A percentile compares a stretch with the other conserved stretches of the same genome.
Evolutionary conservation across 768 basidiomycete species (phyloP).

Genomic region (Galerina marginata): DNA sequence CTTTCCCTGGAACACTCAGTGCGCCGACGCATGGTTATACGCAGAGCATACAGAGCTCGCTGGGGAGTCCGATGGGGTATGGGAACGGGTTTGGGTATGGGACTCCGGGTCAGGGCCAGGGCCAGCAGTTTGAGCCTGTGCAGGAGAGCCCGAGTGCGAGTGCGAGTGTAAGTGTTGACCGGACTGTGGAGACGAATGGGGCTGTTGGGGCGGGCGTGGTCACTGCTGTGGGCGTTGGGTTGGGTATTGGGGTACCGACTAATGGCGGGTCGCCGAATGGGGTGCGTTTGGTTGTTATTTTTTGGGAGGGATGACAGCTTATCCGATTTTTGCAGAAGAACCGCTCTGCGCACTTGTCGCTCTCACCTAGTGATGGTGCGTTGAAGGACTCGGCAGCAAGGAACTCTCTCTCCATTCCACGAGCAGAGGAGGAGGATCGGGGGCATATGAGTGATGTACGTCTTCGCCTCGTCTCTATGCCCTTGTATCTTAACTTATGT

Average conservation of each 20-base stretch:
- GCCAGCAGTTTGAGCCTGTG: conserved; percentile 9
- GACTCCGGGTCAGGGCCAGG: neutral
- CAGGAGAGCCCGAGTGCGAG: neutral
- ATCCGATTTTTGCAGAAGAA: conserved; percentile 29
- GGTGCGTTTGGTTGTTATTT: no score
- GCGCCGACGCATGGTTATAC: conserved; percentile 30
- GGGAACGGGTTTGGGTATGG: conserved; percentile 24
- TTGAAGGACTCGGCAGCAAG: conserved; percentile 48
- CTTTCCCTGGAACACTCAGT: conserved; percentile 42
- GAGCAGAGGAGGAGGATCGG: conserved; percentile 55
- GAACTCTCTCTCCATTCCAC: conserved; percentile 28
- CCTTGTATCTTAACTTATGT: neutral
- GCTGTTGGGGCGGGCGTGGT: neutral
- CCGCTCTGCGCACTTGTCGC: conserved; percentile 55
- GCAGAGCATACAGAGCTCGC: conserved; percentile 45
- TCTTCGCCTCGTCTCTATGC: conserved; percentile 15
- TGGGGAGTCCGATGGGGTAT: conserved; percentile 43
- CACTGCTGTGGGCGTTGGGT: conserved; percentile 23
- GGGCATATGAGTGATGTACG: conserved; percentile 73
- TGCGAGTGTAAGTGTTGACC: neutral
- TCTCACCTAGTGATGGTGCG: conserved; percentile 69
- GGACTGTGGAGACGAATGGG: neutral
- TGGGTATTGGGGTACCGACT: conserved; percentile 26
- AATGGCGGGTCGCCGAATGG: neutral
- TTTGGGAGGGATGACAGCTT: no score